Evolutionary conservation across 1,284 basidiomycete genomes (phyloP).

Genomic region (Ustanciosporium gigantosporum): DNA sequence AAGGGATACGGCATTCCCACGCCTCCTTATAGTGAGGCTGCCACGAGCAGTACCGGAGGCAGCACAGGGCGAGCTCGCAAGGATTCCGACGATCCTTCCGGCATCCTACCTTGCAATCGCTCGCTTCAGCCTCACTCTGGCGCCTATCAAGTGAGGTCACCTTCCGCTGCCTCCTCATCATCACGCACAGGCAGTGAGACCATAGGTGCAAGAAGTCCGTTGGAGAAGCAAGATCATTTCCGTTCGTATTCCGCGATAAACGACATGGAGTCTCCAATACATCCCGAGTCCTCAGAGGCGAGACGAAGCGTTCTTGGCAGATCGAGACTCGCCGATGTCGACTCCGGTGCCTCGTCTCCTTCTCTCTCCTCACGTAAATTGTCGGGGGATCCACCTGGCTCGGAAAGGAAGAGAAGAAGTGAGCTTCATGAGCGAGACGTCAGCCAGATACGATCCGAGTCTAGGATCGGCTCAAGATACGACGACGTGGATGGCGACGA

Average conservation of each 20-base stretch:
- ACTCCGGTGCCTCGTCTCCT: neutral
- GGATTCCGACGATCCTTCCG: slow-evolving; percentile 5
- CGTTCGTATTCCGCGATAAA: neutral
- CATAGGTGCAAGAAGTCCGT: slow-evolving; percentile 14
- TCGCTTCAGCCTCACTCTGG: neutral
- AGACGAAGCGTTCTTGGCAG: neutral
- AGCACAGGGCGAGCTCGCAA: slow-evolving; percentile 20
- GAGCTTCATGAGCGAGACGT: slow-evolving; percentile 44
- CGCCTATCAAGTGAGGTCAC: slow-evolving; percentile 6
- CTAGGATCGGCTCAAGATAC: slow-evolving; percentile 16
- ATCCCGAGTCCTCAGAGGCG: neutral
- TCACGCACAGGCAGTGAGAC: slow-evolving; percentile 33
- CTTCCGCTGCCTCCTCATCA: slow-evolving; percentile 26
- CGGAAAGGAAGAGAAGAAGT: slow-evolving; percentile 23
- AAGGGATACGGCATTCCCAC: too few relatives aligned
- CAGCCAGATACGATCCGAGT: slow-evolving; percentile 42
- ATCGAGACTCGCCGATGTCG: neutral
- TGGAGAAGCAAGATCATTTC: slow-evolving; percentile 9
- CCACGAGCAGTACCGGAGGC: slow-evolving; percentile 24
- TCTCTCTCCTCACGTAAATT: neutral
- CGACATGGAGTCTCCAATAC: neutral
- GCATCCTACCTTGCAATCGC: neutral
- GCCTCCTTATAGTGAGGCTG: slow-evolving; percentile 32
- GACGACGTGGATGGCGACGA: slow-evolving; percentile 10
- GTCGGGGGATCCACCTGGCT: slow-evolving; percentile 11